A percentile compares a stretch with the other conserved stretches of the same genome.
These are phyloP conservation scores for Starmerella riodocensis DNA, from an alignment of 805 yeast species.

Conservation along the genomic window DNA sequence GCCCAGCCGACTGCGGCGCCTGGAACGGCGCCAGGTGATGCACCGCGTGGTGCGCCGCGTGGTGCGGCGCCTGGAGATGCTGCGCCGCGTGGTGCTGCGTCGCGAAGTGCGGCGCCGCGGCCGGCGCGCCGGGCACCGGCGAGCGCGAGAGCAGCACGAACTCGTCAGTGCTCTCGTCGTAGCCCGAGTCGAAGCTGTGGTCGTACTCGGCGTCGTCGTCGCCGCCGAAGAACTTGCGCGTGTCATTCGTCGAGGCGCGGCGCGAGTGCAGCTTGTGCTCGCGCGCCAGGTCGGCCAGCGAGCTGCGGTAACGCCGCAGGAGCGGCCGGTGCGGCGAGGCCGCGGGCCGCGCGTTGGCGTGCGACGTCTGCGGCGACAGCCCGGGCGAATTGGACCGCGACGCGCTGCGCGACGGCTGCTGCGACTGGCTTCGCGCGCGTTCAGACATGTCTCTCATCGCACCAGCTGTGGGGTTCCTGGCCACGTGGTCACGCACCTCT, in stretches of 20 bases:
- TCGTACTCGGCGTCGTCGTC: not conserved
- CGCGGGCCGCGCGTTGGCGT: not conserved
- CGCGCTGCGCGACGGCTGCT: not conserved
- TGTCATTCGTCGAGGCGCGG: not conserved
- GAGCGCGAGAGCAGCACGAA: not conserved
- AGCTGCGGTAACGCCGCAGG: slow-evolving; percentile 12
- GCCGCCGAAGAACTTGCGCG: slow-evolving; percentile 13
- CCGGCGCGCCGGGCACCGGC: not conserved
- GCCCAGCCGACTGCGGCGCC: no score
- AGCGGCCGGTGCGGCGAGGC: not conserved
- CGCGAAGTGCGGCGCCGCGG: no score
- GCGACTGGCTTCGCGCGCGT: not conserved
- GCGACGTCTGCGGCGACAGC: not conserved
- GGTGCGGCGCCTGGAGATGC: no score
- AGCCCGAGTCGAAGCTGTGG: not conserved
- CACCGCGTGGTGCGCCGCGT: no score
- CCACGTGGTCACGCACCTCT: not conserved
- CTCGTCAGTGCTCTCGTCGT: slow-evolving; percentile 3
- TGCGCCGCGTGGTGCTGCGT: not conserved
- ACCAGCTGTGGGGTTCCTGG: not conserved
- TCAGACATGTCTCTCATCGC: not conserved
- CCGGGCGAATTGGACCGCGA: not conserved
- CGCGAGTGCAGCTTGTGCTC: slow-evolving; percentile 11
- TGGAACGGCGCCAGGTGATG: not conserved
- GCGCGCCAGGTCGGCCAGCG: slow-evolving; percentile 21